Percentiles rank a stretch among this genome's conserved stretches.
phyloP scores from a whole-genome alignment of 805 yeast genomes.

The Kluyveromyces aestuarii region DNA sequence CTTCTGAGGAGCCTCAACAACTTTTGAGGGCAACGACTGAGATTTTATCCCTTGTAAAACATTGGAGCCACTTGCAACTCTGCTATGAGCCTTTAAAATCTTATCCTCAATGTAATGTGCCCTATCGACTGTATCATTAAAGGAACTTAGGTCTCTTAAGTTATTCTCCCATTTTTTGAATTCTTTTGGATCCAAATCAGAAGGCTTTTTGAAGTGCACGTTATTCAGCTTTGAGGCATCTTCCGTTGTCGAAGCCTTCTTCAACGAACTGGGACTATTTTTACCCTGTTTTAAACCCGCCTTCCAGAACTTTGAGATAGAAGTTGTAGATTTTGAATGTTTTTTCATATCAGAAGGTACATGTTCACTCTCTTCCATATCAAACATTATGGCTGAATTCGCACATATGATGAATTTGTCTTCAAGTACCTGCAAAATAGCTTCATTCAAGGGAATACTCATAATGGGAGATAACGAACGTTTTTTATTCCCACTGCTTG shows the following conservation, averaged over 20 bases:
- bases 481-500: conserved; percentile 28
- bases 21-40: conserved; percentile 2
- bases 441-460: conserved; percentile 33
- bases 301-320: conserved; percentile 15
- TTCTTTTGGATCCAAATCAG: conserved; percentile 31
- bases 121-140: conserved; percentile 40
- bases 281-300: conserved; percentile 7
- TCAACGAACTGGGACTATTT: neutral
- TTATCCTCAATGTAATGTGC: conserved; percentile 37
- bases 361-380: conserved; percentile 11
- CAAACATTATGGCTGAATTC: conserved; percentile 16
- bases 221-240: conserved; percentile 12
- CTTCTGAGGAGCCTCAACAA: conserved; percentile 2
- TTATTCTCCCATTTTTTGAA: conserved; percentile 48
- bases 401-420: conserved; percentile 35
- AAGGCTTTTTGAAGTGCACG: conserved; percentile 22
- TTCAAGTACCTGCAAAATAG: conserved; percentile 26
- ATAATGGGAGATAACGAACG: conserved; percentile 40
- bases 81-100: conserved; percentile 15
- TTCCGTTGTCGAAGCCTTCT: conserved; percentile 2
- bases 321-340: conserved; percentile 11
- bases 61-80: conserved; percentile 3
- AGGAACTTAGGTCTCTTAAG: conserved; percentile 41
- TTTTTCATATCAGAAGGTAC: conserved; percentile 13
- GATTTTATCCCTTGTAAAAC: conserved; percentile 3